Conservation (phyloP, 2,329 filamentous ascomycete genomes). For the Ascochyta viciae-villosae region DNA sequence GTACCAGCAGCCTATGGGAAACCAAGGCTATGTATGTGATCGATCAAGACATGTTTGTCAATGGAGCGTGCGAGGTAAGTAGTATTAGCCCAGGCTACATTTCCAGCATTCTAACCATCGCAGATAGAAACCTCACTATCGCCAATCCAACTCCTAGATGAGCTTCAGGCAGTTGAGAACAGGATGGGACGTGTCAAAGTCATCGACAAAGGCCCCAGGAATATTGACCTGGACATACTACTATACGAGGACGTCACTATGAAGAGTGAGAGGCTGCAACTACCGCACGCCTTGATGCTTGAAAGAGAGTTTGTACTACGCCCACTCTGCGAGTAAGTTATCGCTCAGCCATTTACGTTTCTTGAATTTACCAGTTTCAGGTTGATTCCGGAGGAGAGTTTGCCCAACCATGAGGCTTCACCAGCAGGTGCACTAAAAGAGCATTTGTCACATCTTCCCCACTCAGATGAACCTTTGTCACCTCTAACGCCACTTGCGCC, state of each 20-base stretch:
- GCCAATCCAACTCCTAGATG: conserved; percentile 78
- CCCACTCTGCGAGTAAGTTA: conserved; percentile 76
- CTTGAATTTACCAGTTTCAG: conserved; percentile 25
- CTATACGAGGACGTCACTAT: conserved; percentile 75
- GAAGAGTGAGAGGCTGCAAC: conserved; percentile 73
- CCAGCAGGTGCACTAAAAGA: conserved; percentile 45
- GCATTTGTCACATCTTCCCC: conserved; percentile 48
- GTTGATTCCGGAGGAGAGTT: conserved; percentile 34
- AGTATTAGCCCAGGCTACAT: background rate
- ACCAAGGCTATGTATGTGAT: conserved; percentile 96
- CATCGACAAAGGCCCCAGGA: conserved; percentile 91
- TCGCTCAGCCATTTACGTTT: background rate
- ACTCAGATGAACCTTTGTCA: conserved; percentile 45
- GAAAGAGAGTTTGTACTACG: conserved; percentile 94
- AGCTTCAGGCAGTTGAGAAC: conserved; percentile 84
- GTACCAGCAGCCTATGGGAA: conserved; percentile 91
- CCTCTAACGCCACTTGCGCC: conserved; percentile 51
- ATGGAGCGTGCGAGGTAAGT: conserved; percentile 87
- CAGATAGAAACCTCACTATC: conserved; percentile 81
- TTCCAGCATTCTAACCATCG: conserved; percentile 7
- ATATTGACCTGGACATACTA: conserved; percentile 92
- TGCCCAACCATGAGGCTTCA: conserved; percentile 57
- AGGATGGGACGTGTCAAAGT: conserved; percentile 80
- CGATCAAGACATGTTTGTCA: conserved; percentile 87
- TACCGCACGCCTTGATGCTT: conserved; percentile 84